phyloP scores from a whole-genome alignment of 495 filamentous ascomycete genomes.

The Rhizodiscina lignyota region DNA sequence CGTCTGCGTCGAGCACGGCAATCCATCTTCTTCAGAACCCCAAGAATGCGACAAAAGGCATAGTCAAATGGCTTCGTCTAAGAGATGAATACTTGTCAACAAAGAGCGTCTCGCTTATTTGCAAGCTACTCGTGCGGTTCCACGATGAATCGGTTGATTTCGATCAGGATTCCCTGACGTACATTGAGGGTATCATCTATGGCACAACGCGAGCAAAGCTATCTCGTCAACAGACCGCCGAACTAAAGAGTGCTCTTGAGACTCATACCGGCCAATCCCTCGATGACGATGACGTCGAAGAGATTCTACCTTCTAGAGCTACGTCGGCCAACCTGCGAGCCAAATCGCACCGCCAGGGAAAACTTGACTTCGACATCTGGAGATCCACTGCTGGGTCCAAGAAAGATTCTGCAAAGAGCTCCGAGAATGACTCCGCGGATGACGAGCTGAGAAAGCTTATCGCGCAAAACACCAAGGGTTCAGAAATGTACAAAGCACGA shows the following conservation, averaged over 20 bases:
- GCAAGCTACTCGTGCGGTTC: conserved; percentile 57
- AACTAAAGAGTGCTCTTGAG: conserved; percentile 63
- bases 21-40: conserved; percentile 40
- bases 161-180: conserved; percentile 38
- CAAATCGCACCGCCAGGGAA: no score
- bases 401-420: no score
- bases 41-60: conserved; percentile 41
- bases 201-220: conserved; percentile 53
- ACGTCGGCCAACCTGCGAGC: no score
- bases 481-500: conserved; percentile 5
- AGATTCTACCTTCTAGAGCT: no score
- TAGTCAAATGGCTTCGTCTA: conserved; percentile 71
- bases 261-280: conserved; percentile 48
- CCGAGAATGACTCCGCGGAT: no score
- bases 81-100: conserved; percentile 68
- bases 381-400: no score
- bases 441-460: conserved; percentile 4
- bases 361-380: no score
- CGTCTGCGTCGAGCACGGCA: no score
- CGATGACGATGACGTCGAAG: no score
- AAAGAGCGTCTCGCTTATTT: conserved; percentile 49
- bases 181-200: conserved; percentile 42
- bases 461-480: conserved; percentile 1
- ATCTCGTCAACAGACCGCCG: conserved; percentile 59
- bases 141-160: conserved; percentile 53